Evolutionary conservation across 2,329 filamentous ascomycete genomes (phyloP).

Genomic region (Colletotrichum truncatum): DNA sequence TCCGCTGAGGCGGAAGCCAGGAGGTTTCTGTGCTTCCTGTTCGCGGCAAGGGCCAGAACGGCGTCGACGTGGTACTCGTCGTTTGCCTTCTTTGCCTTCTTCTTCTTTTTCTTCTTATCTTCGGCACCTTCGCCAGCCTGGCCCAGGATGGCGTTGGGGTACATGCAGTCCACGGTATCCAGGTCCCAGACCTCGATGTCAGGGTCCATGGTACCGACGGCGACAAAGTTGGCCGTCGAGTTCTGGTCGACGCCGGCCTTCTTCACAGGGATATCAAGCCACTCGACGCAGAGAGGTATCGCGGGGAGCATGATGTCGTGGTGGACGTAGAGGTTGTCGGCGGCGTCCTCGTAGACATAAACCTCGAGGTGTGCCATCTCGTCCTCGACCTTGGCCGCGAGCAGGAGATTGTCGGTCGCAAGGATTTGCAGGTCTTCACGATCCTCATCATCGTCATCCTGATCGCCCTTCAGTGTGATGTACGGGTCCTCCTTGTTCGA

Average conservation of each 20-base stretch:
- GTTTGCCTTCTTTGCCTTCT: constrained; percentile 88
- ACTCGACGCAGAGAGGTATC: constrained; percentile 94
- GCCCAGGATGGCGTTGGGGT: constrained; percentile 94
- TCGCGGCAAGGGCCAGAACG: constrained; percentile 89
- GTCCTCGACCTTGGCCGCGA: constrained; percentile 95
- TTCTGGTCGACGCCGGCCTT: constrained; percentile 71
- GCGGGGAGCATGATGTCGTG: constrained; percentile 99
- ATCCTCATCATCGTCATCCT: constrained; percentile 85
- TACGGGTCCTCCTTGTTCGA: constrained; percentile 97
- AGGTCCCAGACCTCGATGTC: constrained; percentile 99
- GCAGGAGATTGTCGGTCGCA: constrained; percentile 89
- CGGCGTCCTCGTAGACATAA: constrained; percentile 95
- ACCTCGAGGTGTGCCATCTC: constrained; percentile 96
- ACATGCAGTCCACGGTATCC: constrained; percentile 97
- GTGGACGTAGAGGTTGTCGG: constrained; percentile 97
- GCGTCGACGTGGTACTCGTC: constrained; percentile 94
- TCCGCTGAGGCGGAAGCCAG: constrained; percentile 95
- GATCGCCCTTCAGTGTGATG: constrained; percentile 82
- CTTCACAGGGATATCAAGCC: constrained; percentile 91
- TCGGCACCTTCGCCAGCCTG: constrained; percentile 69
- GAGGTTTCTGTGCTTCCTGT: constrained; percentile 92
- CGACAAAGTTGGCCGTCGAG: constrained; percentile 87
- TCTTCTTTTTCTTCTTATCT: constrained; percentile 82
- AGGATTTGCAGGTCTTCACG: constrained; percentile 93
- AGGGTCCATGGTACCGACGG: constrained; percentile 95